Base-by-base conservation (phyloP, 2,329 filamentous ascomycete genomes). In the Cytospora schulzeri region DNA sequence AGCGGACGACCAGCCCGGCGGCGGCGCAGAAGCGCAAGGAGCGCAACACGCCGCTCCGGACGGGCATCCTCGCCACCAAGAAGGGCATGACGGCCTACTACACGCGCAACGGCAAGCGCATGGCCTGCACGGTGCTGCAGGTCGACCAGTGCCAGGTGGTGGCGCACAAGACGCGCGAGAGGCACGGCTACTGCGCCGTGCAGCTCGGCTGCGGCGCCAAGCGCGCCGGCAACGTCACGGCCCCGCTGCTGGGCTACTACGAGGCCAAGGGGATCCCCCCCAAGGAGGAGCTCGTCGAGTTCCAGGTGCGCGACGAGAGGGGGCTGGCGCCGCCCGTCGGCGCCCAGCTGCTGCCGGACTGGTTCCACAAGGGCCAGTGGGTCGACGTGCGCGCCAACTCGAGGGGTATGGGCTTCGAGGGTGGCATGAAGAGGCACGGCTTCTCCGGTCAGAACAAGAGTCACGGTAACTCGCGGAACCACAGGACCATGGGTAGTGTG, bases 391-490 rank as follows among this genome's bases (percentile, higher is more conserved):
- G 89, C 72, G 89, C 88, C 57, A 87, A 90, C 73, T 90, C 88
- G 71, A 87, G 91, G 74, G 95, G 95, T 60, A 94, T 92, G 86
- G 95, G 95, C 9, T 99, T 97, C 76, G 92, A 91, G 12, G 95
- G 95, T 85, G 95, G 92, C 70, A 99, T 99, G 95, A 99, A 99
- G 87, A 85, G 91, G 71, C 91, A 94, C 80, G 93, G 93, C 38
- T 98, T 95, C 78, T 77, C 82, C 33, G 95, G 95, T 72, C 95
- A 99, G 81, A 90, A 88, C 70, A 91, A 92, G 64, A 93, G 89
- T 71, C 95, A 99, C 85, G 95, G 95, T 85, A 94, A 96, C 80
- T 97, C 93, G 74, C 88, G 93, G 80, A 93, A 92, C 73, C 95
- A 99, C 83, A 87, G 95, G 73, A 91, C 91, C 31, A 91, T 97